Evolutionary conservation across 2,329 filamentous ascomycete genomes (phyloP).

Genomic region (Phoma sp.): DNA sequence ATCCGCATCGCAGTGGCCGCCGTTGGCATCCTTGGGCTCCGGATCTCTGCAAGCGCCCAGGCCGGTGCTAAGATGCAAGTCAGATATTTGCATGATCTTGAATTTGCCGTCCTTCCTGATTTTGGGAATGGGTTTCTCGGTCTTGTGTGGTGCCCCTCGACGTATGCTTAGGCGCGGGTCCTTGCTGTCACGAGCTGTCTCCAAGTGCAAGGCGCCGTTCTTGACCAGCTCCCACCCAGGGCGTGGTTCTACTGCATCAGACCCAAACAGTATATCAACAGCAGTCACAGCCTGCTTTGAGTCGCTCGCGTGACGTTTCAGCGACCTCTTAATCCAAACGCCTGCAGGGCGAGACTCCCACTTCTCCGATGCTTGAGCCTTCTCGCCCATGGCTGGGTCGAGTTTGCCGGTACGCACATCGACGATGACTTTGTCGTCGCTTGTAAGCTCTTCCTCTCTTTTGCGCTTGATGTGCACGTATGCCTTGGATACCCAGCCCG

Average conservation of each 20-base stretch:
- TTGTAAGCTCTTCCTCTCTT: conserved; percentile 79
- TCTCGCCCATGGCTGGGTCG: conserved; percentile 67
- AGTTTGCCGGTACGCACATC: conserved; percentile 77
- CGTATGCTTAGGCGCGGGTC: conserved; percentile 80
- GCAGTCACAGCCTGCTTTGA: conserved; percentile 77
- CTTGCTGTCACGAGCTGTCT: conserved; percentile 65
- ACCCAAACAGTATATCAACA: conserved; percentile 85
- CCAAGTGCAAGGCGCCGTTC: conserved; percentile 68
- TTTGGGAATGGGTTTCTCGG: conserved; percentile 73
- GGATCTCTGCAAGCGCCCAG: conserved; percentile 84
- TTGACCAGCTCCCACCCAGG: conserved; percentile 82
- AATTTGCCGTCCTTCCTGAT: conserved; percentile 91
- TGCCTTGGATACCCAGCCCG: conserved; percentile 75
- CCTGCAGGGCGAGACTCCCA: conserved; percentile 83
- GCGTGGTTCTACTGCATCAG: conserved; percentile 89
- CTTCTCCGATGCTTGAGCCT: conserved; percentile 62
- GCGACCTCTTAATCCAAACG: conserved; percentile 80
- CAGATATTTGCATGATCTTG: conserved; percentile 96
- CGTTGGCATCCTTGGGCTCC: conserved; percentile 74
- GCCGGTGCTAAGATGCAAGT: conserved; percentile 91
- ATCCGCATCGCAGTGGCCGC: conserved; percentile 87
- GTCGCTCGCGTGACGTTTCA: conserved; percentile 75
- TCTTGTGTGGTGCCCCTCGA: conserved; percentile 69
- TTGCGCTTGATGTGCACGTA: conserved; percentile 84
- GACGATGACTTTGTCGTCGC: conserved; percentile 78